A percentile compares a stretch with the other conserved stretches of the same genome.
These are phyloP conservation scores for Lactifluus piperatus DNA, from an alignment of 768 basidiomycete species.

Conservation along the genomic window DNA sequence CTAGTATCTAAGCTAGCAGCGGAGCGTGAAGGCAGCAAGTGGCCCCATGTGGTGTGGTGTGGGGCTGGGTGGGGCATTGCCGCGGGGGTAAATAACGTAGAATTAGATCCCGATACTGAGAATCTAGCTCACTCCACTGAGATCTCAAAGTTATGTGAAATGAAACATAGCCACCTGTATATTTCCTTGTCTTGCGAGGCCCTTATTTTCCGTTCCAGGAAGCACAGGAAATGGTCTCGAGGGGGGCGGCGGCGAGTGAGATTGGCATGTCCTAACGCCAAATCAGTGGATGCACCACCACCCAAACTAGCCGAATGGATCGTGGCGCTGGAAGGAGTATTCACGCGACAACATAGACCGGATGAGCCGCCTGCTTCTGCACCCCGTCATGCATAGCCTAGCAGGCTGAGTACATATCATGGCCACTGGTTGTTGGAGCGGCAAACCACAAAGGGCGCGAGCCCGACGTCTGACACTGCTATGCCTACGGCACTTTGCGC, in stretches of 20 bases:
- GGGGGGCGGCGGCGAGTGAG: constrained; percentile 47
- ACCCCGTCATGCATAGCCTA: constrained; percentile 61
- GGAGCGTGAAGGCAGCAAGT: no score
- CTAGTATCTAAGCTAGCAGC: no score
- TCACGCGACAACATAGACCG: constrained; percentile 55
- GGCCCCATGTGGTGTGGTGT: no score
- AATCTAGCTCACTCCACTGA: constrained; percentile 41
- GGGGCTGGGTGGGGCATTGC: no score
- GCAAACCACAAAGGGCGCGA: no score
- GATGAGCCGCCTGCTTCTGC: constrained; percentile 65
- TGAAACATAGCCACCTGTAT: constrained; percentile 68
- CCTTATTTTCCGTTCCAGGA: constrained; percentile 48
- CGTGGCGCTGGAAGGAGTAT: constrained; percentile 57
- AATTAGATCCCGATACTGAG: no score
- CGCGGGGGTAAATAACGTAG: no score
- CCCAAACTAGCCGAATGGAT: constrained; percentile 53
- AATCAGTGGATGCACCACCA: constrained; percentile 39
- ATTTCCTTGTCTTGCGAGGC: constrained; percentile 56
- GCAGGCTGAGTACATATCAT: not conserved
- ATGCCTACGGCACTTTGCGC: no score
- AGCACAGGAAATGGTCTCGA: constrained; percentile 62
- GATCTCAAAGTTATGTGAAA: constrained; percentile 60
- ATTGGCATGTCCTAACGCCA: constrained; percentile 43
- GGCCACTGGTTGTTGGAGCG: not conserved
- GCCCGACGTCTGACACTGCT: no score